A percentile compares a stretch with the other conserved stretches of the same genome.
Conservation (phyloP, 2,329 filamentous ascomycete genomes). For the Bretziella fagacearum region DNA sequence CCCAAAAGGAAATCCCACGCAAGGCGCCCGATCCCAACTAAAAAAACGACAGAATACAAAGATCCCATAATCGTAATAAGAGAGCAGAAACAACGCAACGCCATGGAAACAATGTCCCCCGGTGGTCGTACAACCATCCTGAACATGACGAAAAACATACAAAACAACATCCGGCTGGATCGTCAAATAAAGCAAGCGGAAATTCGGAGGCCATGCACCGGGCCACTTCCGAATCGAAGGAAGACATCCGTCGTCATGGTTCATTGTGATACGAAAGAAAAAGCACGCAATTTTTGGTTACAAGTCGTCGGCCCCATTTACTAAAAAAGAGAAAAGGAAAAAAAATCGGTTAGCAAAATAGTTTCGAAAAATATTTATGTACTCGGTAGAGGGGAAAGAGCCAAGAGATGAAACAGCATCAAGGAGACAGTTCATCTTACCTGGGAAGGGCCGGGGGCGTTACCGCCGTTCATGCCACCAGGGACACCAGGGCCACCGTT, state of each 20-base stretch:
- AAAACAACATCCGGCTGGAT: constrained; percentile 9
- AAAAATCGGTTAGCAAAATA: background rate
- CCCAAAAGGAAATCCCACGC: constrained; percentile 10
- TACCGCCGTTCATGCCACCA: constrained; percentile 21
- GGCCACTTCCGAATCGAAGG: background rate
- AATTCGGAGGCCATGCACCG: background rate
- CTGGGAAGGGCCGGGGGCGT: constrained; percentile 25
- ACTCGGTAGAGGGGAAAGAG: constrained; percentile 1
- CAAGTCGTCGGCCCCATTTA: constrained; percentile 4
- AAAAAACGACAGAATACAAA: constrained; percentile 12
- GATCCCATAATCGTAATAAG: constrained; percentile 13
- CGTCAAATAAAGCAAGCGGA: constrained; percentile 3
- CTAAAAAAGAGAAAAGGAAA: constrained; percentile 2
- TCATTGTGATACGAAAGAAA: constrained; percentile 15
- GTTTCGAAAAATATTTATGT: background rate
- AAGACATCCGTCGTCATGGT: constrained; percentile 14
- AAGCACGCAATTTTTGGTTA: constrained; percentile 13
- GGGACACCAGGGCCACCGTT: constrained; percentile 24
- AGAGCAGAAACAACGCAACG: constrained; percentile 14
- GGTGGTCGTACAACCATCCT: constrained; percentile 14
- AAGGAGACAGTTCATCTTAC: constrained; percentile 18
- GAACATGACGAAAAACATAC: constrained; percentile 14
- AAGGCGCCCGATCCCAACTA: constrained; percentile 9
- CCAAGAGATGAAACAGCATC: constrained; percentile 6
- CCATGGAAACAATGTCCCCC: constrained; percentile 11